Evolutionary conservation across 2,329 filamentous ascomycete species (phyloP), one percentile per base, ranked within the genome.

Genomic region (Fusarium bulbicola): DNA sequence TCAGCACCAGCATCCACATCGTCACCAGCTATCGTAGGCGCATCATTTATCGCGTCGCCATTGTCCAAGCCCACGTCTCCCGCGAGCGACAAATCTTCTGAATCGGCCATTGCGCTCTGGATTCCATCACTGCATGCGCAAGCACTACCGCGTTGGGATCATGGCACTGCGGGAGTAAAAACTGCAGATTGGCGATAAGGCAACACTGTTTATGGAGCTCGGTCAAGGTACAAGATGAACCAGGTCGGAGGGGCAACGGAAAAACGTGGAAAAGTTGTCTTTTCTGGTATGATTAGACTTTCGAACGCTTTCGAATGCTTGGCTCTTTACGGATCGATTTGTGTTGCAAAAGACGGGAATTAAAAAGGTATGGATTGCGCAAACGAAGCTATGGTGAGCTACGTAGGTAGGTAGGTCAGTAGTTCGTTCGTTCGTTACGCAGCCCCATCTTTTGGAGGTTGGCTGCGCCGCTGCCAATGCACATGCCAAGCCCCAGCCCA

Each of bases 71-170:
- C 77, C 67, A 79, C 78, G 70, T 84, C 82, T 77, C 80, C 81
- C 49, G 80, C 72, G 47, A 82, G 81, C 79, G 84, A 80, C 74
- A 82, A 80, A 74, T 87, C 84, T 81, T 85, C 80, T 79, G 83
- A 77, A 77, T 87, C 85, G 78, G 83, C 81, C 87, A 88, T 88
- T 81, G 78, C 83, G 79, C 81, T 79, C 74, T 73, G 78, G 68
- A 68, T 80, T 82, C 82, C 82, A 84, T 84, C 79, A 82, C 81
- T 75, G 63, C 75, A 72, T 77, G 68, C 66, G 67, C 66, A 78
- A 75, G 59, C 45, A 76, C 76, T 78, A 78, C 70, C 70, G 75
- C 63, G 70, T 74, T 62, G 66, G 47, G 71, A 52, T 72, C 77
- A 78, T 78, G 76, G 62, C 77, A 66, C 78, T 72, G 75, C 66